These are phyloP conservation scores for Dendrostoma leiphaemia DNA, from an alignment of 2,329 filamentous ascomycete species.

Conservation along the genomic window DNA sequence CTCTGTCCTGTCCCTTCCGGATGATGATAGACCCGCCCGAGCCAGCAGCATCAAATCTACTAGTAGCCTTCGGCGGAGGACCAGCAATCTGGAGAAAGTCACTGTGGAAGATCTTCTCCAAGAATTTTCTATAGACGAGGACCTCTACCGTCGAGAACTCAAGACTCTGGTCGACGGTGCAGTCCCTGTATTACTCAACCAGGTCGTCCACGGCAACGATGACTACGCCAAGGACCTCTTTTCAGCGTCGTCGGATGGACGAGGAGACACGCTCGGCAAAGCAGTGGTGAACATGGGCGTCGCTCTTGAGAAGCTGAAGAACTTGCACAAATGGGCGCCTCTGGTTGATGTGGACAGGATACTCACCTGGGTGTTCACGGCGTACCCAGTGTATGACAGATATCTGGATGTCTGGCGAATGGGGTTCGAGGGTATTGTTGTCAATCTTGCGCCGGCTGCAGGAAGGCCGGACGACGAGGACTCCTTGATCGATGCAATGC, in stretches of 20 bases:
- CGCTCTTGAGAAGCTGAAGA: conserved; percentile 78
- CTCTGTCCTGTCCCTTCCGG: conserved; percentile 79
- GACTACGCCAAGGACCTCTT: conserved; percentile 67
- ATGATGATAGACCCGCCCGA: conserved; percentile 55
- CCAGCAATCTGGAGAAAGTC: conserved; percentile 63
- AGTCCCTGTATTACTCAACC: conserved; percentile 84
- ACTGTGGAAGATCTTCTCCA: conserved; percentile 74
- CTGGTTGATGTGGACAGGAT: conserved; percentile 69
- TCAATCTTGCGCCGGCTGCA: conserved; percentile 78
- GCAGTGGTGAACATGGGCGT: conserved; percentile 95
- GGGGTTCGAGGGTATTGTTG: conserved; percentile 90
- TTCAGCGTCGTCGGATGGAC: conserved; percentile 50
- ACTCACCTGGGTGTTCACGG: conserved; percentile 76
- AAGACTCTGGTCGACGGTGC: conserved; percentile 93
- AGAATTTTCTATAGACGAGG: conserved; percentile 80
- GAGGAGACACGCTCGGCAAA: conserved; percentile 66
- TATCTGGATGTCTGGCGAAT: conserved; percentile 89
- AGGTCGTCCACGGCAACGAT: conserved; percentile 72
- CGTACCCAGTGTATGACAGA: conserved; percentile 75
- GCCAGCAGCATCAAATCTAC: conserved; percentile 71
- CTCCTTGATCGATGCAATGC: conserved; percentile 57
- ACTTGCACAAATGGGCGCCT: conserved; percentile 77
- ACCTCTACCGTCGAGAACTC: conserved; percentile 84
- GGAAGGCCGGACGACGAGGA: conserved; percentile 55
- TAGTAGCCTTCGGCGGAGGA: conserved; percentile 73